phyloP scores from a whole-genome alignment of 306 rosid genomes.

The Dalbergia cultrata region DNA sequence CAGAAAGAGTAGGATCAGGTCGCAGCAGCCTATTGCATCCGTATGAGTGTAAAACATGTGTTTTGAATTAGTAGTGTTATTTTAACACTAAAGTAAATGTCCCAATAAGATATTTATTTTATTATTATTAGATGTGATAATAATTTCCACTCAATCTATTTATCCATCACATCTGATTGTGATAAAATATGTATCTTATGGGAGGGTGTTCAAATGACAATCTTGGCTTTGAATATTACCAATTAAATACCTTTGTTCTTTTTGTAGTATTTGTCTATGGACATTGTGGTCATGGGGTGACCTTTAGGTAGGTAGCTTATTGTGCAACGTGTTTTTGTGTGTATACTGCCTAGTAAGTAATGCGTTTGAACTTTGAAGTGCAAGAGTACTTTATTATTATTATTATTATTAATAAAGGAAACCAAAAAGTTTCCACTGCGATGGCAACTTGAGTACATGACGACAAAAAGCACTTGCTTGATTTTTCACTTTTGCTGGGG shows the following conservation, averaged over 20 bases:
- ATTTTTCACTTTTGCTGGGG: not conserved
- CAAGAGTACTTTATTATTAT: not conserved
- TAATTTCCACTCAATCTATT: too few species aligned
- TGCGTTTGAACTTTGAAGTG: constrained; percentile 51
- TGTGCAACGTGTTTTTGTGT: constrained; percentile 57
- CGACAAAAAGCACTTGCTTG: not conserved
- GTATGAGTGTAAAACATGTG: constrained; percentile 48
- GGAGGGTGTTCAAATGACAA: too few species aligned
- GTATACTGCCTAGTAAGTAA: constrained; percentile 50
- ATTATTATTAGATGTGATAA: too few species aligned
- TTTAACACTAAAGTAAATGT: too few species aligned
- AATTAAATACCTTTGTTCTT: constrained; percentile 17
- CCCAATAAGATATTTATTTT: too few species aligned
- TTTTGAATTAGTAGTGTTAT: too few species aligned
- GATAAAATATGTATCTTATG: too few species aligned
- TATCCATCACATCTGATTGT: too few species aligned
- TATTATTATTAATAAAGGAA: constrained; percentile 38
- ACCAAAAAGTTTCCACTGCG: constrained; percentile 37
- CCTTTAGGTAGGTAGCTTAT: constrained; percentile 32
- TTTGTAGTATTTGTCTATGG: constrained; percentile 22
- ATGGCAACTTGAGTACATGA: not conserved
- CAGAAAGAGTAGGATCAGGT: constrained; percentile 84
- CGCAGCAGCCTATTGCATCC: constrained; percentile 60
- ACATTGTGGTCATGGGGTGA: not conserved
- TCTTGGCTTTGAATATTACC: constrained; percentile 20